Evolutionary conservation across 2,329 filamentous ascomycete species (phyloP), one percentile per base, ranked within the genome.

Genomic region (Ceratocystis variospora): DNA sequence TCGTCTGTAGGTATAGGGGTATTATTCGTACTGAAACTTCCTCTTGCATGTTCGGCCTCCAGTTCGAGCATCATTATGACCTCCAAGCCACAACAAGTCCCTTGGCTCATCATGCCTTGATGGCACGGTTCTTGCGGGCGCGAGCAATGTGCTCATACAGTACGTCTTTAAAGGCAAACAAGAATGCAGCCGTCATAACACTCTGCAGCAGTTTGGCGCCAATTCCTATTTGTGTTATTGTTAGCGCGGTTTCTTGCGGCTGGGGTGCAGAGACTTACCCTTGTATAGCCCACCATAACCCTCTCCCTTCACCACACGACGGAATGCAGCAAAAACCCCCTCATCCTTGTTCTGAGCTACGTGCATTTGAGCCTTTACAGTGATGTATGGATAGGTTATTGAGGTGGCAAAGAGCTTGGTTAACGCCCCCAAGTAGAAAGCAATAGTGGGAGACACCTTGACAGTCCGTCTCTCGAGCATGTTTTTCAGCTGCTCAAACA

Each of bases 401-500:
- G 82, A 86, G 2, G 94, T 99, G 28, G 94, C 94, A 69, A 96
- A 86, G 70, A 99, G 81, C 82, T 99, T 99, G 76, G 94, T 92
- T 41, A 97, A 74, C 1, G 94, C 94, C 69, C 94, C 94, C 2
- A 99, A 81, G 73, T 94, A 84, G 76, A 99, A 99, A 62, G 90
- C 91, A 71, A 96, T 84, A 66, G 85, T 87, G 1, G 93, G 90
- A 0, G 90, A 96, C 67, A 97, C 83, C 71, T 87, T 85, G 61
- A 66, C 31, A 68, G 78, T 74, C 81, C 79, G 74, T 72, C 77
- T 88, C 83, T 96, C 93, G 66, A 96, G 78, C 31, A 82, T 73
- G 75, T 97, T 96, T 84, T 96, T 97, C 79, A 97, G 80, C 80
- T 99, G 93, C 81, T 99, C 94, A 72, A 97, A 99, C 66, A 99